Base-by-base conservation (phyloP, 108 stramenopile species). In the Cyclotella distinguenda region DNA sequence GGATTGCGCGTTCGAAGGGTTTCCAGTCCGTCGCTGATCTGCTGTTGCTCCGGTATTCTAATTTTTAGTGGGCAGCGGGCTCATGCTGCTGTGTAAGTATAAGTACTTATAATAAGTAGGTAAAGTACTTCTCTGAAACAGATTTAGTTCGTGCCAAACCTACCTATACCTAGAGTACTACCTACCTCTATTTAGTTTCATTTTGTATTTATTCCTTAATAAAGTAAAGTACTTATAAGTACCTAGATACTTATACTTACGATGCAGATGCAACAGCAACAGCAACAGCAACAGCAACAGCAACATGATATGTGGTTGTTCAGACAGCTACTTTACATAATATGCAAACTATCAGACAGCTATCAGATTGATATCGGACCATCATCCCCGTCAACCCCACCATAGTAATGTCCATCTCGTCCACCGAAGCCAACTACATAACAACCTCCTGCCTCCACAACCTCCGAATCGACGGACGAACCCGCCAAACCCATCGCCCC, bases 391-490 rank as follows among this genome's bases (percentile, higher is more conserved):
- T 23, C 1, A 25, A 25, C 1, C 47, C 15, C 2, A 1, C 46
- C 25, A 39, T 39, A 30, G 67, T 54, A 30, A 69, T 77, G 76
- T 60, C 69, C 12, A 70, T 85, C 56, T 88, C 87, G 35, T 54
- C 69, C 32, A 72, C 88, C 23, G 88, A 89, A 77, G 64, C 74
- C 50, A 64, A 74, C 34, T 89, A 81, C 68, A 85, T 89, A 51
- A 54, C 85, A 38, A 80, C 85, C 54, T 84, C 84, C 25, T 86
- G 85, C 59, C 74, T 78, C 45, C 65, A 82, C 54, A 74, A 85
- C 65, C 75, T 80, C 31, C 80, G 88, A 27, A 60, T 73, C 23
- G 88, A 89, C 58, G 88, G 88, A n/a, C 76, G 88, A 56, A 60
- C 80, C 0, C 71, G 72, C 2, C 68, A 60, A 0, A 76, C 80